phyloP scores from a whole-genome alignment of 495 filamentous ascomycete genomes.

The Aspergillus biplanus region DNA sequence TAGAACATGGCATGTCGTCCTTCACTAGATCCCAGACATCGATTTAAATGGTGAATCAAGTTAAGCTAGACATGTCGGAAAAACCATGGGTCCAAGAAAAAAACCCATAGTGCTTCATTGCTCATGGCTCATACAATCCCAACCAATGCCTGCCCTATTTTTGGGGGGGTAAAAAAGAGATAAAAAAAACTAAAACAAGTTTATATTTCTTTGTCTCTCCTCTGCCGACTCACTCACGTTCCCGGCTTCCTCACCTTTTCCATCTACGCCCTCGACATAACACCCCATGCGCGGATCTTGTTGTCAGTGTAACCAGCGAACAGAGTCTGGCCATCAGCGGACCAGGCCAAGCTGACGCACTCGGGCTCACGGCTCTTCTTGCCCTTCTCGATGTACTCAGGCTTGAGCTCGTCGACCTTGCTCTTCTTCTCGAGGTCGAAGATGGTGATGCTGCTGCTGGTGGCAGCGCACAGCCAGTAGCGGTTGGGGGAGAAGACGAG shows the following conservation, averaged over 20 bases:
- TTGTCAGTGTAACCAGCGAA: conserved; percentile 99
- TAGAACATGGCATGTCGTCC: conserved; percentile 46
- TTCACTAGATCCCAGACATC: conserved; percentile 45
- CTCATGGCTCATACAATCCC: conserved; percentile 56
- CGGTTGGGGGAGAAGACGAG: conserved; percentile 99
- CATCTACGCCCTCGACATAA: conserved; percentile 72
- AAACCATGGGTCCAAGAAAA: conserved; percentile 29
- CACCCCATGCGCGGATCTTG: conserved; percentile 98
- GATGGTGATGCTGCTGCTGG: conserved; percentile 96
- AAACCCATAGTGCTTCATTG: conserved; percentile 45
- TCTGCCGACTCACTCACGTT: conserved; percentile 24
- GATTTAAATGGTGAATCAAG: conserved; percentile 40
- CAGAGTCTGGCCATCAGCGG: conserved; percentile 95
- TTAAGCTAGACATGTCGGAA: conserved; percentile 46
- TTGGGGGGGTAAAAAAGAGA: conserved; percentile 20
- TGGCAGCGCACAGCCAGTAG: conserved; percentile 99
- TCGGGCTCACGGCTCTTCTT: conserved; percentile 99
- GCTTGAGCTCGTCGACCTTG: conserved; percentile 99
- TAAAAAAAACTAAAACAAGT: conserved; percentile 27
- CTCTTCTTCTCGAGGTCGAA: conserved; percentile 99
- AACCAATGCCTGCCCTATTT: conserved; percentile 48
- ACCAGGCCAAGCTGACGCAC: conserved; percentile 96
- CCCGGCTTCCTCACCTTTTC: conserved; percentile 24
- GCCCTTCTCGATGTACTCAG: conserved; percentile 92
- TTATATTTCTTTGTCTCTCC: conserved; percentile 22